phyloP scores from a whole-genome alignment of 2,329 filamentous ascomycete genomes.

The Dichotomopilus funicola region DNA sequence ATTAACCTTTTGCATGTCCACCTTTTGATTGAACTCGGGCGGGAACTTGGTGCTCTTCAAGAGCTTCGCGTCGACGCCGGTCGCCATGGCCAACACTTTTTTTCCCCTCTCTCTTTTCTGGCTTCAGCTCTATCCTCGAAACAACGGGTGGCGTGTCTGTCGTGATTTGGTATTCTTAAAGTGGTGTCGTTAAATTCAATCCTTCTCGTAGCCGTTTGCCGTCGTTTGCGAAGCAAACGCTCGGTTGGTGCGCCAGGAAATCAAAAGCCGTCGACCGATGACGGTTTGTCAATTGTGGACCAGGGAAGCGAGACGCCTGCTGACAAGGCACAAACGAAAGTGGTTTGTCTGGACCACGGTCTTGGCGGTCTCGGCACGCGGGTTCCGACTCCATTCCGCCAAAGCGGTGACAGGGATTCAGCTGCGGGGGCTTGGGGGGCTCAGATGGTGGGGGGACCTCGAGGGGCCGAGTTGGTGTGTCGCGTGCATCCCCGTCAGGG shows the following conservation, averaged over 20 bases:
- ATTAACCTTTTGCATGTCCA: constrained; percentile 96
- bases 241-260: no score
- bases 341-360: background rate
- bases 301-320: background rate
- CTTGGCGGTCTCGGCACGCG: background rate
- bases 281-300: no score
- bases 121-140: background rate
- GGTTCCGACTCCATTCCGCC: background rate
- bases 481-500: background rate
- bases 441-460: background rate
- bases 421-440: background rate
- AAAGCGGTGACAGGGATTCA: background rate
- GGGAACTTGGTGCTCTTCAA: constrained; percentile 90
- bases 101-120: background rate
- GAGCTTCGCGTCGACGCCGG: constrained; percentile 81
- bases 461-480: background rate
- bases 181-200: no score
- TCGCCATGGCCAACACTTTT: constrained; percentile 56
- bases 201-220: no score
- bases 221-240: no score
- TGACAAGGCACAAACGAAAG: background rate
- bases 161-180: background rate
- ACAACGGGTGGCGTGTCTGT: background rate
- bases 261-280: no score
- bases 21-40: constrained; percentile 86